Conservation (phyloP, 805 yeast species). For the Metschnikowia proteae region DNA sequence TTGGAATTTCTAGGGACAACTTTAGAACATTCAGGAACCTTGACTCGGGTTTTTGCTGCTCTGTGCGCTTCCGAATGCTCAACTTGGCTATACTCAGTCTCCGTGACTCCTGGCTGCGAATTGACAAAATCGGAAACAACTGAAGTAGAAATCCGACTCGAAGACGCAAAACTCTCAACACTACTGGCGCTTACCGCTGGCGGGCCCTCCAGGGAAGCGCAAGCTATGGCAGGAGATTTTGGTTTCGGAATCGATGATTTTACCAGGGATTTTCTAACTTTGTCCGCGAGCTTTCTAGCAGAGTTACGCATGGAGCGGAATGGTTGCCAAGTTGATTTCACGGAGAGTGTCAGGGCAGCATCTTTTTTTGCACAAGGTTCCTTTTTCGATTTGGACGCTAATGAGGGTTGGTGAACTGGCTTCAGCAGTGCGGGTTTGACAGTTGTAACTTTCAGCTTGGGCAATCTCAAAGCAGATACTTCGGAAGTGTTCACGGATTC, state of each 20-base stretch:
- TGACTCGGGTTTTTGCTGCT: background rate
- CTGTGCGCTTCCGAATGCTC: background rate
- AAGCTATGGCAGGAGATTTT: background rate
- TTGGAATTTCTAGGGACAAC: background rate
- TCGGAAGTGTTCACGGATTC: background rate
- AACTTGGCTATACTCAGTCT: background rate
- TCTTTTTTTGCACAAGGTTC: slow-evolving; percentile 1
- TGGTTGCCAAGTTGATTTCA: background rate
- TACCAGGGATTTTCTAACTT: background rate
- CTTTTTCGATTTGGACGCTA: background rate
- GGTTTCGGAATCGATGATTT: background rate
- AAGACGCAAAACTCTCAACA: background rate
- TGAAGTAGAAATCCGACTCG: background rate
- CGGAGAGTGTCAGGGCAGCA: background rate
- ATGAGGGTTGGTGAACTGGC: background rate
- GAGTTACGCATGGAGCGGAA: background rate
- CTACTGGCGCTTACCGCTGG: background rate
- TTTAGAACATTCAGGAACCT: background rate
- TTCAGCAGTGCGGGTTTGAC: background rate
- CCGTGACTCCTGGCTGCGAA: slow-evolving; percentile 3
- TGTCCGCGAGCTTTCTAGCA: background rate
- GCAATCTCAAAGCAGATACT: background rate
- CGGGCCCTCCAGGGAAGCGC: slow-evolving; percentile 1
- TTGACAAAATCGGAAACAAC: background rate
- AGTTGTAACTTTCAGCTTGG: background rate